Conservation (phyloP, 768 basidiomycete genomes). For the Erythrobasidium yunnanense region DNA sequence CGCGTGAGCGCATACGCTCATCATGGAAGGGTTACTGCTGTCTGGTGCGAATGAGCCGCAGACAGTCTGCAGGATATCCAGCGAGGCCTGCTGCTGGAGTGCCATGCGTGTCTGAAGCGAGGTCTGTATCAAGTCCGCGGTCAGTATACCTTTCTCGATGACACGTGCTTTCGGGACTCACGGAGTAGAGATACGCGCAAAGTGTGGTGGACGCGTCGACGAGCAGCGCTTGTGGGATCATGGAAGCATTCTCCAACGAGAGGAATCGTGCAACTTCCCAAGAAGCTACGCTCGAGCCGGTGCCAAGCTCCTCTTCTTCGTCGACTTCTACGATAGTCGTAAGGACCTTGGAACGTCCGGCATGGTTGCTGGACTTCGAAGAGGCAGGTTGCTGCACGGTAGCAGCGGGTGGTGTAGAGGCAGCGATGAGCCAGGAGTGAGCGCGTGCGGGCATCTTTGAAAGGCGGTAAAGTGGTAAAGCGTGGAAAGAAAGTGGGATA, state of each 20-base stretch:
- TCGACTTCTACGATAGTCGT: neutral
- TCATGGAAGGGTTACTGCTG: neutral
- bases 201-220: constrained; percentile 24
- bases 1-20: constrained; percentile 2
- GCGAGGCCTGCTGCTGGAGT: neutral
- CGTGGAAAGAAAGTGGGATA: neutral
- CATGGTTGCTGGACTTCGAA: neutral
- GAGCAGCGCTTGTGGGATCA: constrained; percentile 21
- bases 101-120: constrained; percentile 27
- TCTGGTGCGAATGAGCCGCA: neutral
- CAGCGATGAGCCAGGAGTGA: no score
- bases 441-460: no score
- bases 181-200: constrained; percentile 23
- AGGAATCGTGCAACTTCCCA: neutral
- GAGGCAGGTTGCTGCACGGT: neutral
- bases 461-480: no score
- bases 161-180: no score
- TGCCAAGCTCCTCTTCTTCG: neutral
- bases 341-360: neutral
- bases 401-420: no score
- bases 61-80: neutral
- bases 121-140: constrained; percentile 7
- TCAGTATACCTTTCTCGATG: no score
- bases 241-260: neutral
- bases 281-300: neutral